phyloP scores from a whole-genome alignment of 805 yeast genomes.

The Yarrowia porcina region DNA sequence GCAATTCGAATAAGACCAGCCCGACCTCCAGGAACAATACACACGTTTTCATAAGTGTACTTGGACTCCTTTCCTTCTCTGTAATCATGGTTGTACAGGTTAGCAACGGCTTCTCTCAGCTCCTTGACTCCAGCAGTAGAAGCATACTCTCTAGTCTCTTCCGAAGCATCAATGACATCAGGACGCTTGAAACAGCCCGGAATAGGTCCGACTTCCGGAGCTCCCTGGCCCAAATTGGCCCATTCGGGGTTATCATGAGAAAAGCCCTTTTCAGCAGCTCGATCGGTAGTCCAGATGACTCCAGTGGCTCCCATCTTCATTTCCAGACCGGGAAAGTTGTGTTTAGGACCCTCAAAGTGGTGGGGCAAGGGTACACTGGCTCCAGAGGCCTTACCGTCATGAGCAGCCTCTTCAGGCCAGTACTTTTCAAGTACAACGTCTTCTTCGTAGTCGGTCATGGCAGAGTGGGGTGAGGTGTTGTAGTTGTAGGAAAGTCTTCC shows the following conservation, averaged over 20 bases:
- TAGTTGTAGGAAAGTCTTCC: no score
- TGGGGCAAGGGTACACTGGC: constrained; percentile 10
- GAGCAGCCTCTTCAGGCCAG: constrained; percentile 26
- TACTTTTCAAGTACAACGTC: constrained; percentile 25
- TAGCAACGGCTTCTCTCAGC: constrained; percentile 56
- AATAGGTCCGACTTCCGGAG: constrained; percentile 60
- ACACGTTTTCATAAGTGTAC: constrained; percentile 56
- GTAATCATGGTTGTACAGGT: constrained; percentile 53
- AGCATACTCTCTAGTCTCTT: constrained; percentile 53
- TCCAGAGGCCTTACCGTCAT: constrained; percentile 11
- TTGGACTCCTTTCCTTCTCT: constrained; percentile 48
- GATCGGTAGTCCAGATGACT: constrained; percentile 61
- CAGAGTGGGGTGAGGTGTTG: no score
- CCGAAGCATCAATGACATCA: constrained; percentile 46
- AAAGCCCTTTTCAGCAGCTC: constrained; percentile 57
- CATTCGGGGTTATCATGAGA: constrained; percentile 38
- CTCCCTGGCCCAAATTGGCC: constrained; percentile 65
- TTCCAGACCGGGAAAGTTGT: constrained; percentile 50
- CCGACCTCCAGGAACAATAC: constrained; percentile 63
- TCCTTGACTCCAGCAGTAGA: constrained; percentile 58
- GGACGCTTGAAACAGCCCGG: constrained; percentile 60
- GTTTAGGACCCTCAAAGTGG: constrained; percentile 23
- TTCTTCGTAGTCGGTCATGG: constrained; percentile 19
- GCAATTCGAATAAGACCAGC: constrained; percentile 63
- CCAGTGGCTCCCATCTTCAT: constrained; percentile 59